A percentile compares a stretch with the other conserved stretches of the same genome.
Conservation (phyloP, 1,284 basidiomycete genomes). For the Tilletia caries region DNA sequence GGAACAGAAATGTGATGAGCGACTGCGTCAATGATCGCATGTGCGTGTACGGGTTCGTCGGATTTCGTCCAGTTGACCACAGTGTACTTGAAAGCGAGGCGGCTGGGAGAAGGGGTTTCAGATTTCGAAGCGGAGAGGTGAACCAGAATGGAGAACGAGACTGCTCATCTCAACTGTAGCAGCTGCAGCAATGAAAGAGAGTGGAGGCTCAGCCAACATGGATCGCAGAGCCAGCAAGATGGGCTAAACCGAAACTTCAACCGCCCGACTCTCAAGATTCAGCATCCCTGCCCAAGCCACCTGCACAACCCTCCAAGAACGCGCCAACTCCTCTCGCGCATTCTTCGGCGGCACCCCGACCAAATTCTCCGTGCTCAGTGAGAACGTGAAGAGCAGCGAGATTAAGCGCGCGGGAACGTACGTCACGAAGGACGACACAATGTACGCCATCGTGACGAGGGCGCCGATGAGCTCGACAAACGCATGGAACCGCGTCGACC, state of each 20-base stretch:
- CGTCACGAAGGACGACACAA: constrained; percentile 57
- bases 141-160: no score
- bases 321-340: constrained; percentile 67
- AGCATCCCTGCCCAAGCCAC: constrained; percentile 68
- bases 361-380: constrained; percentile 16
- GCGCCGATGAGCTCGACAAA: constrained; percentile 70
- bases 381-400: background rate
- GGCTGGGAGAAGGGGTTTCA: no score
- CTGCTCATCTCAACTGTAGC: no score
- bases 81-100: no score
- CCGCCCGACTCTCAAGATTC: constrained; percentile 86
- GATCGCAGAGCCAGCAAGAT: constrained; percentile 3
- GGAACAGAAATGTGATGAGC: no score
- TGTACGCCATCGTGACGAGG: constrained; percentile 58
- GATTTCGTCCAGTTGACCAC: no score
- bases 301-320: constrained; percentile 79
- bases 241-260: constrained; percentile 44
- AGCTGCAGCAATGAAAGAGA: no score
- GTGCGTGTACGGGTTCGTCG: no score
- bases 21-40: no score
- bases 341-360: constrained; percentile 10
- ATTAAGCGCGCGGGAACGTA: constrained; percentile 53
- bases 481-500: constrained; percentile 65
- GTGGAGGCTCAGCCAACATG: no score
- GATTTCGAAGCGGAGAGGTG: no score